These are phyloP conservation scores for Mycena kentingensis DNA, from an alignment of 768 basidiomycete genomes.

Conservation along the genomic window DNA sequence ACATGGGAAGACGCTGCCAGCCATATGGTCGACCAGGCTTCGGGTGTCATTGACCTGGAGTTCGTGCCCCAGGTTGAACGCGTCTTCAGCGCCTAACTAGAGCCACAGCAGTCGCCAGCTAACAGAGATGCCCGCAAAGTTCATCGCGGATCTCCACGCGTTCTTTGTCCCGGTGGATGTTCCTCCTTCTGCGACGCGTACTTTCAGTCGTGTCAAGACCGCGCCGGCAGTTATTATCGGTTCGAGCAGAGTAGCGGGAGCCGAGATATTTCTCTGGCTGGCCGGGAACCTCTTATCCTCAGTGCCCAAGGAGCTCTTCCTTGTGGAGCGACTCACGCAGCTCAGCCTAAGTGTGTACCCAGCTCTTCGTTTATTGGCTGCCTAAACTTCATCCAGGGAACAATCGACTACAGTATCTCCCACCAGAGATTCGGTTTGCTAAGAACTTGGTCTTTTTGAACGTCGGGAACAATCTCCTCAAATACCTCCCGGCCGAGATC, in stretches of 20 bases:
- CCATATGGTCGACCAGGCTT: slow-evolving; percentile 46
- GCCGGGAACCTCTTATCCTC: slow-evolving; percentile 52
- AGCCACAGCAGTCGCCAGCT: slow-evolving; percentile 40
- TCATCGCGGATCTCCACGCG: slow-evolving; percentile 47
- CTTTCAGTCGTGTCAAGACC: slow-evolving; percentile 37
- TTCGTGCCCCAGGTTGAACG: slow-evolving; percentile 25
- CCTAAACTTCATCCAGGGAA: background rate
- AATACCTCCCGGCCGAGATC: slow-evolving; percentile 65
- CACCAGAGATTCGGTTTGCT: background rate
- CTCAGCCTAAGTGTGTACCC: slow-evolving; percentile 60
- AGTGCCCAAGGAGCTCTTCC: slow-evolving; percentile 61
- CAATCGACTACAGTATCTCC: background rate
- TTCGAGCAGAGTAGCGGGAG: slow-evolving; percentile 40
- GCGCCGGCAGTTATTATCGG: slow-evolving; percentile 33
- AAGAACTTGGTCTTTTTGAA: slow-evolving; percentile 23
- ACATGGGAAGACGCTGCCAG: slow-evolving; percentile 53
- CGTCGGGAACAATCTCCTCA: slow-evolving; percentile 61
- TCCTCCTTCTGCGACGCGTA: slow-evolving; percentile 22
- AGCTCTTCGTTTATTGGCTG: background rate
- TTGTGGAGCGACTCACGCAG: slow-evolving; percentile 57
- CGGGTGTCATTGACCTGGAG: slow-evolving; percentile 59
- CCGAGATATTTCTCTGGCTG: slow-evolving; percentile 60
- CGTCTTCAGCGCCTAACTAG: slow-evolving; percentile 5
- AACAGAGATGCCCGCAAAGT: slow-evolving; percentile 50
- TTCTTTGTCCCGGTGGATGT: slow-evolving; percentile 40